Evolutionary conservation across 192 early-diverging fungal species (phyloP), one percentile per base, ranked within the genome.

Genomic region (Physocladia obscura): DNA sequence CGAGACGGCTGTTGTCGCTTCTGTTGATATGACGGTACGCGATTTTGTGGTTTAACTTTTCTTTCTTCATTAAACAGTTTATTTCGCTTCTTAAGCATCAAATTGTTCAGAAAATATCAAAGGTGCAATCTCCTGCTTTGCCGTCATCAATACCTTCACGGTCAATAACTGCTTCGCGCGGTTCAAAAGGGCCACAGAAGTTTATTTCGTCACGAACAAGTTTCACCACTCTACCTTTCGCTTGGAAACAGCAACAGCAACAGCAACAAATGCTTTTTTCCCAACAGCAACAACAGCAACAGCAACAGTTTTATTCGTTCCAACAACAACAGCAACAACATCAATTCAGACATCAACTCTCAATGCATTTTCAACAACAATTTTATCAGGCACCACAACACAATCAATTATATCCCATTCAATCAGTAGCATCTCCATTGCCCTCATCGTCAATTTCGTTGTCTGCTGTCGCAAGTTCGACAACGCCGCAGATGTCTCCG

Each of bases 121-220:
- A n/a, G n/a, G n/a, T n/a, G n/a, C n/a, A n/a, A n/a, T n/a, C n/a
- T n/a, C n/a, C n/a, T n/a, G n/a, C n/a, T n/a, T n/a, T n/a, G n/a
- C n/a, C n/a, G n/a, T n/a, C n/a, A n/a, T n/a, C n/a, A n/a, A n/a
- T n/a, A n/a, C n/a, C n/a, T n/a, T n/a, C n/a, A n/a, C n/a, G n/a
- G n/a, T n/a, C n/a, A n/a, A n/a, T n/a, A n/a, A n/a, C n/a, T n/a
- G n/a, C n/a, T n/a, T n/a, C n/a, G 13, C 19, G 52, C 52, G 8
- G 52, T 54, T 13, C 13, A 11, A 21, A 11, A 11, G 13, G 57
- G 26, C 30, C 35, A 24, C 15, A n/a, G 17, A 49, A 11, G 6
- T 21, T 26, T 65, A 0, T n/a, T n/a, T 52, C 47, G 13, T 65
- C 63, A 19, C 47, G 63, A 29, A 49, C 49, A 26, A 65, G 63